Base-by-base conservation (phyloP, 1,284 basidiomycete species). In the Caloboletus firmus region DNA sequence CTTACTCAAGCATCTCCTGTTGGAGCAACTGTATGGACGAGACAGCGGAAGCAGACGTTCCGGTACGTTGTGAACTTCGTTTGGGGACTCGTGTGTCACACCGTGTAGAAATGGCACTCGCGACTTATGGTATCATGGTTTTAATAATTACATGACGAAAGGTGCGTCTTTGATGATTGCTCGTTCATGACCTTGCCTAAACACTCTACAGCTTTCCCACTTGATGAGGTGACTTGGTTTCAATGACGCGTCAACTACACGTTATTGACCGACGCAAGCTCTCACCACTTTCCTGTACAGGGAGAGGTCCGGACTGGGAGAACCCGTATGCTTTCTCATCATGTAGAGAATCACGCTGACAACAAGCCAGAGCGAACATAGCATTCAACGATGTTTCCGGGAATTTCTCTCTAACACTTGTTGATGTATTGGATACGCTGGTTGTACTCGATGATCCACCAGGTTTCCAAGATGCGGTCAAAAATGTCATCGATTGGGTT, bases 331-430 rank as follows among this genome's bases (percentile, higher is more conserved):
- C 76, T 52, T 57, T 51, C 35, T 42, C 31, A 26, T 55, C 48
- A 22, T 43, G n/a, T 43, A 26, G 32, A 30, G 50, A 49, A 43
- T 34, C 18, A 50, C 26, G 18, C 45, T 58, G 41, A 65, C 56
- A 39, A 40, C 52, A 39, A 44, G 17, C 20, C 64, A 91, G 88
- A 31, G 75, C 78, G 40, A 88, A 92, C 60, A 78, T 84, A 61
- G 87, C 83, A 2, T 73, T 80, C 34, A 95, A 95, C 62, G 92
- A 95, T 62, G 93, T 95, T 51, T 83, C 87, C 17, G 93, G 92
- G 30, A 93, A 94, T 70, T 95, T 87, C 70, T 89, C 88, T 15
- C 68, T 93, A 9, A 93, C 91, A 0, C 78, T 94, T 5, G 79
- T 95, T 42, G 92, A 94, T 65, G 84, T 87, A 2, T 73, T 95